Conservation (phyloP, 208 protist species). For the Leishmania lainsoni region DNA sequence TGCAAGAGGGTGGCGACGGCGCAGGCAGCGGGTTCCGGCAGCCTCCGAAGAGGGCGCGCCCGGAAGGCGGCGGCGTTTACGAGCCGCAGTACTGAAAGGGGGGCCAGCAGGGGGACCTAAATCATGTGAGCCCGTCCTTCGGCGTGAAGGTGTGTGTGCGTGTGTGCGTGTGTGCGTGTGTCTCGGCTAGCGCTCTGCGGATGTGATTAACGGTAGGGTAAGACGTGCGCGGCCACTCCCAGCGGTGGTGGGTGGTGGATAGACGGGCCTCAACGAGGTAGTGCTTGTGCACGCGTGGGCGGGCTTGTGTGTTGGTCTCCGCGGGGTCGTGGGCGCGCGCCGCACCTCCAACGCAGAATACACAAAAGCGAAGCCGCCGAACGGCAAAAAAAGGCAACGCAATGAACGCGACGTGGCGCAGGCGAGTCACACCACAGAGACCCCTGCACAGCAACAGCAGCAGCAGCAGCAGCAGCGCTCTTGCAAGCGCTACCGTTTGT, state of each 20-base stretch:
- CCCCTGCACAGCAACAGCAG: not conserved
- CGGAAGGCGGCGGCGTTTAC: slow-evolving; percentile 27
- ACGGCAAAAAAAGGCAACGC: not conserved
- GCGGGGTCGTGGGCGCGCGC: too few relatives aligned
- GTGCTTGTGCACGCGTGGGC: not conserved
- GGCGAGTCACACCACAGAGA: not conserved
- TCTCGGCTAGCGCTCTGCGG: not conserved
- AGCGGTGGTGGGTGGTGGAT: not conserved
- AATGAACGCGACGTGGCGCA: not conserved
- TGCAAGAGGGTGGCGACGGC: not conserved
- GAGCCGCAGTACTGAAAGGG: slow-evolving; percentile 28
- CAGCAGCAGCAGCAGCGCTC: not conserved
- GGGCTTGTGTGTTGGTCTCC: not conserved
- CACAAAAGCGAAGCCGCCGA: not conserved
- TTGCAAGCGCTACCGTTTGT: not conserved
- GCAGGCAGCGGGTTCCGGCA: slow-evolving; percentile 25
- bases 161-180: slow-evolving; percentile 3
- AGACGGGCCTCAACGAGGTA: not conserved
- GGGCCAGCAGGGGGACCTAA: not conserved
- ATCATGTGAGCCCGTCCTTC: not conserved
- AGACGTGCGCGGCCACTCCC: not conserved
- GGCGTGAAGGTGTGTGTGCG: not conserved
- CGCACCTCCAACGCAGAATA: too few relatives aligned
- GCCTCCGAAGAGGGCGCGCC: slow-evolving; percentile 33
- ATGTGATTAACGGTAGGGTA: not conserved